Percentiles rank a stretch among this genome's conserved stretches.
phyloP scores from a whole-genome alignment of 306 rosid genomes.

The Delonix regia region DNA sequence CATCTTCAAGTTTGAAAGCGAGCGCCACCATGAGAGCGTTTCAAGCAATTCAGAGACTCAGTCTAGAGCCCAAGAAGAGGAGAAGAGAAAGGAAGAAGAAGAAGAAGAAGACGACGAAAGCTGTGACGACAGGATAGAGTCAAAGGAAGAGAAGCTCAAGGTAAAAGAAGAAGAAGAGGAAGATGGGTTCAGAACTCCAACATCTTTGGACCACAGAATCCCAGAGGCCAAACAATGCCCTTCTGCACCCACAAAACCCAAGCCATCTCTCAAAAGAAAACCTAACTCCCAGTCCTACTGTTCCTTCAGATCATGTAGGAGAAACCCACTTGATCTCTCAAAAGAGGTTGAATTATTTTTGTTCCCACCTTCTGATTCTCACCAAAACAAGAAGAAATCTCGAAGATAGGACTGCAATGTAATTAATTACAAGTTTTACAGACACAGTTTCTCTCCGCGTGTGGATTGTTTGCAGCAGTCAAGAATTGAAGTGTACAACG shows the following conservation, averaged over 20 bases:
- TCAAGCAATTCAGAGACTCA: conserved; percentile 27
- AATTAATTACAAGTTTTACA: not conserved
- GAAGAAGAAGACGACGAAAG: not conserved
- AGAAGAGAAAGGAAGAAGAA: not conserved
- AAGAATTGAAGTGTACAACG: too few species aligned
- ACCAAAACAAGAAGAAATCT: conserved; percentile 45
- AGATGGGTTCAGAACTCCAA: conserved; percentile 79
- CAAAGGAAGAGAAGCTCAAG: not conserved
- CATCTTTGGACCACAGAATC: conserved; percentile 56
- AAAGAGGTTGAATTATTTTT: conserved; percentile 46
- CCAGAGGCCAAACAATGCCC: conserved; percentile 56
- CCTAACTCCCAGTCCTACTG: not conserved
- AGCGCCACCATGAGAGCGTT: not conserved
- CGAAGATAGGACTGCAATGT: conserved; percentile 33
- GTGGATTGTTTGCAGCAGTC: too few species aligned
- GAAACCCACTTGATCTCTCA: conserved; percentile 44
- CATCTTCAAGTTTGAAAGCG: conserved; percentile 11
- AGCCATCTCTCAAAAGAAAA: conserved; percentile 46
- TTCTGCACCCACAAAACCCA: conserved; percentile 61
- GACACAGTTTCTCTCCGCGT: too few species aligned
- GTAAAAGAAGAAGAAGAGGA: conserved; percentile 31
- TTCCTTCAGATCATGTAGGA: not conserved
- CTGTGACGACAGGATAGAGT: not conserved
- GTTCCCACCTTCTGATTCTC: conserved; percentile 39
- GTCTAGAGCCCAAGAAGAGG: not conserved